Conservation (phyloP, 331 rosid species). For the Dryas integrifolia region DNA sequence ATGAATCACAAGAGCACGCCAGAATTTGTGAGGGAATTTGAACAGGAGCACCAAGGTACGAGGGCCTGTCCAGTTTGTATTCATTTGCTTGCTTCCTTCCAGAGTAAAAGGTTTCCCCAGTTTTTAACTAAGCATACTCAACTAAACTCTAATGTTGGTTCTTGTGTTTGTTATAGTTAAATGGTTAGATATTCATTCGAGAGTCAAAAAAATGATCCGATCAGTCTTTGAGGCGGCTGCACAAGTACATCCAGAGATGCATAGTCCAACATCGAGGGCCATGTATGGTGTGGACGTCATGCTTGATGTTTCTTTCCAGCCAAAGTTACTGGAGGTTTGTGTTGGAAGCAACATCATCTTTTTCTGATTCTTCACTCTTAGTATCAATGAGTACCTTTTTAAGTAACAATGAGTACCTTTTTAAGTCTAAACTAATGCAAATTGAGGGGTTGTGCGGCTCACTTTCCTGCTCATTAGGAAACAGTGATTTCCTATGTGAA, state of each 20-base stretch:
- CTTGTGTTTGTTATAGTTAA: slow-evolving; percentile 51
- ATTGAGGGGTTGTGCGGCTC: not conserved
- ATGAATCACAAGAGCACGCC: slow-evolving; percentile 58
- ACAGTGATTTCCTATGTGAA: not conserved
- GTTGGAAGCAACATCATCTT: not conserved
- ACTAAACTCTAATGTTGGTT: slow-evolving; percentile 6
- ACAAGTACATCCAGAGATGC: slow-evolving; percentile 85
- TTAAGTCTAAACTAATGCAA: not conserved
- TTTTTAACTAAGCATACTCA: slow-evolving; percentile 13
- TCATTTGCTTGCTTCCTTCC: slow-evolving; percentile 15
- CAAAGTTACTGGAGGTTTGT: slow-evolving; percentile 87
- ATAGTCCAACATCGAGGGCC: slow-evolving; percentile 71
- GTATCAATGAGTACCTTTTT: not conserved
- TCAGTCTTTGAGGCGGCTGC: slow-evolving; percentile 86
- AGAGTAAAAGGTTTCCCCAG: slow-evolving; percentile 1
- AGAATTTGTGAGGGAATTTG: slow-evolving; percentile 84
- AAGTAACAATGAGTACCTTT: not conserved
- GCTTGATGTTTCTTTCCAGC: slow-evolving; percentile 72
- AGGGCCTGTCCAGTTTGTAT: not conserved
- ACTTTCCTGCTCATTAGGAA: not conserved
- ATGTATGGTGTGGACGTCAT: slow-evolving; percentile 92
- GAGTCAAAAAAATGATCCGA: slow-evolving; percentile 67
- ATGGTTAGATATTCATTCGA: slow-evolving; percentile 76
- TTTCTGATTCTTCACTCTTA: not conserved
- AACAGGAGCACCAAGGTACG: slow-evolving; percentile 87